Evolutionary conservation across 202 grass and related monocot species (phyloP).

Genomic region (Elaeis oleifera): DNA sequence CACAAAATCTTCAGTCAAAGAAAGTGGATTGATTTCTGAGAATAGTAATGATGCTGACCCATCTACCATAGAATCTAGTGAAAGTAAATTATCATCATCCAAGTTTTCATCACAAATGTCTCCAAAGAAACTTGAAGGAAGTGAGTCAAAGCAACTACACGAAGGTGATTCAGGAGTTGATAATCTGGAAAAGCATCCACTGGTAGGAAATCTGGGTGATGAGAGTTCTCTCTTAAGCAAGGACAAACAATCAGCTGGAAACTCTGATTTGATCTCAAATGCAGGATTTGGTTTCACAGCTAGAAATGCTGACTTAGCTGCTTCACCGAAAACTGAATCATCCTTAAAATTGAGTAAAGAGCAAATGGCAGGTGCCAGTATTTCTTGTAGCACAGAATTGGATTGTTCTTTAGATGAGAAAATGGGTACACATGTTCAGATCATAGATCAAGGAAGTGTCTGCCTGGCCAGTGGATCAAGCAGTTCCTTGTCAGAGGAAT

Average conservation of each 20-base stretch:
- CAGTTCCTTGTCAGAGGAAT: constrained; percentile 2
- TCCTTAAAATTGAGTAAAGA: constrained; percentile 8
- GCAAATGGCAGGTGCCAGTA: not conserved
- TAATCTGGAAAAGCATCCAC: constrained; percentile 3
- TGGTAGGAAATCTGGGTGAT: constrained; percentile 9
- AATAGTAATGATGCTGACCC: constrained; percentile 5
- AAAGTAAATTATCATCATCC: constrained; percentile 14
- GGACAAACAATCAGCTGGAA: constrained; percentile 4
- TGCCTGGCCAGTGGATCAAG: not conserved
- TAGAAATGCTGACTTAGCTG: not conserved
- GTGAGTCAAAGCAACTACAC: constrained; percentile 6
- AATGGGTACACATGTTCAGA: not conserved
- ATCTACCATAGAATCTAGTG: not conserved
- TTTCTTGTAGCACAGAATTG: not conserved
- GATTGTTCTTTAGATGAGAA: not conserved
- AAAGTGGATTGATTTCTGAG: constrained; percentile 5
- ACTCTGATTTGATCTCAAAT: not conserved
- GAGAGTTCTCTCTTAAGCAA: constrained; percentile 9
- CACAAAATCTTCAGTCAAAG: constrained; percentile 6
- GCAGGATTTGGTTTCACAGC: not conserved
- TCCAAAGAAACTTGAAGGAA: constrained; percentile 17
- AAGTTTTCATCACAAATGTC: constrained; percentile 21
- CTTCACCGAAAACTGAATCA: constrained; percentile 1
- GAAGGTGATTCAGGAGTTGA: constrained; percentile 10
- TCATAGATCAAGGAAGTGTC: not conserved